Base-by-base conservation (phyloP, 345 rosid species). In the Combretum micranthum region DNA sequence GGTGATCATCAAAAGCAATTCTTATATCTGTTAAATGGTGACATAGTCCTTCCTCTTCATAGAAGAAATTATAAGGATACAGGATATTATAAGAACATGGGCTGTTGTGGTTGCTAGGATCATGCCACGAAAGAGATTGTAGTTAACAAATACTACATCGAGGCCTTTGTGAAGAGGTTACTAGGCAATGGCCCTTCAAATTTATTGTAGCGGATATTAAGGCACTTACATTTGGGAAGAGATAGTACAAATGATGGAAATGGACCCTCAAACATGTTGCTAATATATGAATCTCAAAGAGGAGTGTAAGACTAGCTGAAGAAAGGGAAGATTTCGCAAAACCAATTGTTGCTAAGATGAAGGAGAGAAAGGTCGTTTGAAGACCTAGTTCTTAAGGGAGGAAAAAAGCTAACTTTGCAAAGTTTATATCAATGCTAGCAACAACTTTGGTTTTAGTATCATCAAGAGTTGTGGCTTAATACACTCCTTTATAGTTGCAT, bases 251-350 rank as follows among this genome's bases (percentile, higher is more conserved):
- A 78, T 1, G 63, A 60, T 1, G 96, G 98, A 48, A 91, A 91
- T 52, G 81, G 79, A 37, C 96, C 96, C 5, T 85, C 95, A 17
- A 91, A 91, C 58, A 96, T 67, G 77, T 91, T 91, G 69, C 83
- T 88, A 47, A 96, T 91, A 91, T 67, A 67, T 91, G 95, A 18
- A 91, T 90, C 80, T 91, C 98, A 47, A 59, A 75, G 59, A 88
- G 83, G 60, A 83, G 75, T 0, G 88, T 56, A n/a, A 88, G 82
- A 44, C 82, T 80, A 47, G 92, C 55, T 44, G 86, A 44, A 18
- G 78, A 68, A 46, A 47, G 69, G 21, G 98, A 91, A 63, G 62
- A 83, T 71, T 13, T 96, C 98, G n/a, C 98, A 88, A 57, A 88
- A 86, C 16, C 96, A 81, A 64, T 91, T 91, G 72, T 82, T 85